Evolutionary conservation across 2,329 filamentous ascomycete genomes (phyloP).

Genomic region (Penicillium corylophilum): DNA sequence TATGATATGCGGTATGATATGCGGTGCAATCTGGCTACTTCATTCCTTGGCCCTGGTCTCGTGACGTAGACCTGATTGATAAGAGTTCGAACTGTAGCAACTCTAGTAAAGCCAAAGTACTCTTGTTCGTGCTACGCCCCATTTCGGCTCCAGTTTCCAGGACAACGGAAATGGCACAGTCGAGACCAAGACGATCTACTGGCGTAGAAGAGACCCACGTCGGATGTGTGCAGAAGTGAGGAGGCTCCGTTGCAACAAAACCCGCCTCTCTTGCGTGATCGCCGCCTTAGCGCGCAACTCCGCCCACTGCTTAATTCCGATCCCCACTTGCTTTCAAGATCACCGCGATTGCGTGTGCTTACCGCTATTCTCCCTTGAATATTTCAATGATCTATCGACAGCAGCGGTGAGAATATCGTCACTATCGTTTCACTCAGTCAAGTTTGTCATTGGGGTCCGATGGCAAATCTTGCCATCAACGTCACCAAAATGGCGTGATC

Average conservation of each 20-base stretch:
- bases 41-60: background rate
- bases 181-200: background rate
- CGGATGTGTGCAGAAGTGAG: background rate
- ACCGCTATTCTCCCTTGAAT: background rate
- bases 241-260: background rate
- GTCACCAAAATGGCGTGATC: conserved; percentile 27
- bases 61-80: background rate
- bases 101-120: background rate
- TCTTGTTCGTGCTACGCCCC: no score
- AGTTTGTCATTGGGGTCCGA: conserved; percentile 6
- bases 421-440: background rate
- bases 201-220: background rate
- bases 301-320: conserved; percentile 16
- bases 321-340: conserved; percentile 9
- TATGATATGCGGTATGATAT: conserved; percentile 9
- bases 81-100: background rate
- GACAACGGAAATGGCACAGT: background rate
- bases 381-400: background rate
- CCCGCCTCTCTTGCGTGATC: conserved; percentile 31
- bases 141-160: background rate
- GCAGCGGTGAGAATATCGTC: conserved; percentile 15
- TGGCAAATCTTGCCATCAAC: conserved; percentile 23
- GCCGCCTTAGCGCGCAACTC: conserved; percentile 19
- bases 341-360: background rate
- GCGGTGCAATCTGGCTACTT: background rate